Percentiles rank a stretch among this genome's conserved stretches.
Evolutionary conservation across 176 grass and related monocot species (phyloP).

Genomic region (Oryza nivara): DNA sequence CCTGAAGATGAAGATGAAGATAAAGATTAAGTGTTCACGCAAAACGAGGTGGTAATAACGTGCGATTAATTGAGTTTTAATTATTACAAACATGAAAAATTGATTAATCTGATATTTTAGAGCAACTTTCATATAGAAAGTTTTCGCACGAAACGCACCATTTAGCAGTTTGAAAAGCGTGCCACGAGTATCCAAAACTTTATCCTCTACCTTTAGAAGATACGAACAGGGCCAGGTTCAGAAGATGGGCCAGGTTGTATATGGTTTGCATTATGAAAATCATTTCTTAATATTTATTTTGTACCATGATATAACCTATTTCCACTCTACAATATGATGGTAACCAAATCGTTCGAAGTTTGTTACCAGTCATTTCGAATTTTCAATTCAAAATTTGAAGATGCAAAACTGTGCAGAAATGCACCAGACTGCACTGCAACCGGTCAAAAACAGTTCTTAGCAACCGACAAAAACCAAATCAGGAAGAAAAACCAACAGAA

Average conservation of each 20-base stretch:
- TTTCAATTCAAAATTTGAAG: not conserved
- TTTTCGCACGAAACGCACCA: no score
- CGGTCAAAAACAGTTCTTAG: not conserved
- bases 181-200: no score
- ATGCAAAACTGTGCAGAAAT: not conserved
- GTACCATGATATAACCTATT: not conserved
- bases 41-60: no score
- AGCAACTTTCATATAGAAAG: no score
- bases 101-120: no score
- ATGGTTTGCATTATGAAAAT: not conserved
- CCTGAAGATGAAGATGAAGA: no score
- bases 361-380: not conserved
- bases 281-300: not conserved
- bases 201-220: no score
- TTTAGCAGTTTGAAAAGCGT: no score
- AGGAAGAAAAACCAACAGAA: not conserved
- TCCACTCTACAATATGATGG: not conserved
- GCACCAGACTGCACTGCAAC: not conserved
- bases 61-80: no score
- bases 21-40: no score
- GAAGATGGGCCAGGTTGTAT: not conserved
- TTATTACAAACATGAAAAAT: no score
- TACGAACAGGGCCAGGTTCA: not conserved
- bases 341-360: not conserved
- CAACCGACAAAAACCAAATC: not conserved